These are phyloP conservation scores for Penicillium sp. DNA, from an alignment of 2,329 filamentous ascomycete species.

Conservation along the genomic window DNA sequence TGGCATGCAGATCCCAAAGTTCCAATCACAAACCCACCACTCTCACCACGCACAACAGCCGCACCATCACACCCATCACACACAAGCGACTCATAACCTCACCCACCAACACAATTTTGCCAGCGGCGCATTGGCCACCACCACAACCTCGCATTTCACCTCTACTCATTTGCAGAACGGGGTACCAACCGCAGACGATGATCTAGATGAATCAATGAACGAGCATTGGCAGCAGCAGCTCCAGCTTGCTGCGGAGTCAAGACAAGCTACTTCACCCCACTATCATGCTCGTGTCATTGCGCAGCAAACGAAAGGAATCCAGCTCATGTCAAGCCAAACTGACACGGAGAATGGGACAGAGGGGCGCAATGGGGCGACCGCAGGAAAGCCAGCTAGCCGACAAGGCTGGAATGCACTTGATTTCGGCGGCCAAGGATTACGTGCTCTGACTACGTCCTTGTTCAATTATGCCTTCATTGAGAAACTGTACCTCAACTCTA, in stretches of 20 bases:
- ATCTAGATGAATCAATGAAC: conserved; percentile 57
- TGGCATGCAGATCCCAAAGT: conserved; percentile 51
- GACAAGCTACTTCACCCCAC: conserved; percentile 66
- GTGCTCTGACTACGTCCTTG: conserved; percentile 73
- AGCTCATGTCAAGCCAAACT: conserved; percentile 48
- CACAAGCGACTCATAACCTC: conserved; percentile 44
- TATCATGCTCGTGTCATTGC: conserved; percentile 61
- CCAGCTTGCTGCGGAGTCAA: conserved; percentile 72
- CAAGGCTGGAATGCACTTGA: conserved; percentile 93
- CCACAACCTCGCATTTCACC: conserved; percentile 57
- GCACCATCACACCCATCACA: conserved; percentile 46
- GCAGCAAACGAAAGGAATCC: conserved; percentile 48
- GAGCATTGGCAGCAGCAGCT: conserved; percentile 88
- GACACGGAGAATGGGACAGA: conserved; percentile 53
- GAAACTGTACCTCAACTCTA: conserved; percentile 90
- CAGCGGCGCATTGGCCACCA: conserved; percentile 45
- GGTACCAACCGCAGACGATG: conserved; percentile 55
- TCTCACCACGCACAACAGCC: conserved; percentile 46
- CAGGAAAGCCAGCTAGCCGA: conserved; percentile 55
- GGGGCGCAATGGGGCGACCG: conserved; percentile 64
- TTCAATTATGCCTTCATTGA: conserved; percentile 88
- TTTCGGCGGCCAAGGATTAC: conserved; percentile 91
- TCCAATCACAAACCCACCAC: conserved; percentile 48
- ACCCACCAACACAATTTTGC: conserved; percentile 53
- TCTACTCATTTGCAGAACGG: conserved; percentile 61